Evolutionary conservation across 352 stramenopile genomes (phyloP), one percentile per base, ranked within the genome.

Genomic region (Globisporangium polare): DNA sequence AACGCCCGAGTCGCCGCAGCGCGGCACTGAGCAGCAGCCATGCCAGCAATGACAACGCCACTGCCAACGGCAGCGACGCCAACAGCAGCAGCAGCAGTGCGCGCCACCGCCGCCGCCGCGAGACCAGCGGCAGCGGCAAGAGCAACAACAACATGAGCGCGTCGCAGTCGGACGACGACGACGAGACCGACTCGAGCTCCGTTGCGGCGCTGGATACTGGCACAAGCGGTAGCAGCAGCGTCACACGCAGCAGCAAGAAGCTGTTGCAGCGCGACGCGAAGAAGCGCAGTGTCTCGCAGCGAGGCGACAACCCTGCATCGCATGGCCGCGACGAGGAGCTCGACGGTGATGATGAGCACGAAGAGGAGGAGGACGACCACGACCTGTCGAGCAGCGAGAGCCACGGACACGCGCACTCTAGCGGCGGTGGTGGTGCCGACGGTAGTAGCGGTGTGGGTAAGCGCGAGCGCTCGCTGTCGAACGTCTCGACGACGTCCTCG

Each of bases 401-500:
- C 47, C 63, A 63, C 45, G 51, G 47, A 31, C 63, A 63, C 45
- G 51, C 42, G 29, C 66, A 58, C 20, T 58, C 51, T 46, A 52
- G 60, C 3, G 35, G 54, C 9, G 53, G 35, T n/a, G 7, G 41
- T 24, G 47, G 24, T 53, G 26, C 22, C 58, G 57, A 57, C 4
- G 35, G 47, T 9, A 45, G 41, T 17, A 13, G 39, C 0, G 33
- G 29, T 13, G 45, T 39, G 26, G 50, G 59, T 35, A 67, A 78
- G 55, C 79, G 78, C 60, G 70, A 79, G 50, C 79, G 82, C 17
- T 91, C 82, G 51, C 60, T 89, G 59, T 89, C 79, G 45, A 86
- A 73, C n/a, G 66, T 86, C 31, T 91, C 79, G 46, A 89, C 72
- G 49, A 85, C 71, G 37, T 89, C 78, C 52, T 83, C 80, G 37